Evolutionary conservation across 805 yeast genomes (phyloP).

Genomic region (Clavispora vitiphila): DNA sequence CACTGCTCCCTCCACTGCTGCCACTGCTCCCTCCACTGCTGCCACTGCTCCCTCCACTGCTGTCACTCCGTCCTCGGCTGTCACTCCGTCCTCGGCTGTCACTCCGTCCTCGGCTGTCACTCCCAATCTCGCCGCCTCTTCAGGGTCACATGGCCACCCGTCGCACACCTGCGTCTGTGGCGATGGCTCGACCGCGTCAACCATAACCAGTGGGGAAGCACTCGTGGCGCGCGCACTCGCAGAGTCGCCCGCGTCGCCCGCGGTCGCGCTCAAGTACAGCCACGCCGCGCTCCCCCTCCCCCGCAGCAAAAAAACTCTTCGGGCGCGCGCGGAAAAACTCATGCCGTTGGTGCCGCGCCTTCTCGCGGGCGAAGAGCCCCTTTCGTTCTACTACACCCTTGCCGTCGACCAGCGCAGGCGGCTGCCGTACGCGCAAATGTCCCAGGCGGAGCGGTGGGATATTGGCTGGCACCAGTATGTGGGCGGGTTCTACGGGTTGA

Average conservation of each 20-base stretch:
- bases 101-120: not conserved
- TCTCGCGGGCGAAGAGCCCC: slow-evolving; percentile 35
- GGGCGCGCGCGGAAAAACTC: slow-evolving; percentile 19
- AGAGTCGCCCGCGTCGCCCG: slow-evolving; percentile 1
- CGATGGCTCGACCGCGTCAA: too few species aligned
- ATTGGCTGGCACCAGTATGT: slow-evolving; percentile 42
- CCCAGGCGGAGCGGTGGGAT: slow-evolving; percentile 42
- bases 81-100: not conserved
- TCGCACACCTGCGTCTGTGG: too few species aligned
- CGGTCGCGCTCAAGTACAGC: slow-evolving; percentile 12
- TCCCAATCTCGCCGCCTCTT: too few species aligned
- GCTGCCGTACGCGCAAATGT: slow-evolving; percentile 41
- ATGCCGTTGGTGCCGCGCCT: slow-evolving; percentile 32
- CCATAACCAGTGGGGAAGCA: not conserved
- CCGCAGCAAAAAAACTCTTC: slow-evolving; percentile 27
- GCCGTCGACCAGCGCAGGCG: slow-evolving; percentile 40
- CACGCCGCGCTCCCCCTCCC: slow-evolving; percentile 16
- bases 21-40: not conserved
- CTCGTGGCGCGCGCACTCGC: not conserved
- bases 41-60: not conserved
- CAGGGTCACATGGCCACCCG: too few species aligned
- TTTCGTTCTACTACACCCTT: slow-evolving; percentile 45
- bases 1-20: not conserved
- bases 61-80: not conserved
- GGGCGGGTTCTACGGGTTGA: slow-evolving; percentile 60